Base-by-base conservation (phyloP, 2,329 filamentous ascomycete genomes). In the Sphaerulina vaccinii region DNA sequence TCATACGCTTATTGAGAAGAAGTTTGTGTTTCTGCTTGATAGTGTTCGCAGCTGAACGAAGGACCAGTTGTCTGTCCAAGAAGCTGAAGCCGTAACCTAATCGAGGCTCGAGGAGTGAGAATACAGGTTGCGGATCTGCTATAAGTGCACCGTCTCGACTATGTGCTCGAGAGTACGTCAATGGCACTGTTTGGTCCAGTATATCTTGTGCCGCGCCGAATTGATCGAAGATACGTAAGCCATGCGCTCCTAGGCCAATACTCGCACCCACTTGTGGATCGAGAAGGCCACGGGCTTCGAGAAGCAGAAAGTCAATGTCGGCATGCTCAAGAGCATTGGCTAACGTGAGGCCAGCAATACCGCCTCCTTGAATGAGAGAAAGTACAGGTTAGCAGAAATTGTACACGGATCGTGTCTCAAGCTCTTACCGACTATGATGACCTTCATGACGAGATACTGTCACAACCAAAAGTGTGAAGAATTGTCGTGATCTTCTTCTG, bases 181-280 rank as follows among this genome's bases (percentile, higher is more conserved):
- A 41, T 4, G 56, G 47, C 5, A 38, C 45, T 5, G 54, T 54
- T 9, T 49, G 27, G 33, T 56, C 56, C 11, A 56, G 45, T 23
- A 56, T 54, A 5, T 51, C 56, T 46, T 58, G 47, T 11, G 44
- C 54, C 13, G 56, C 56, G 1, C 75, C 78, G 0, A 82, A 60
- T 60, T 82, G 79, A 44, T 80, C 78, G 0, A 80, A 60, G 5
- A 81, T 73, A 0, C 73, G 68, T 3, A 64, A 51, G 0, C 74
- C 74, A 15, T 75, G 68, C 0, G 78, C 67, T 0, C 70, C 54
- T 0, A 81, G 56, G 1, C 69, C 75, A 22, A 82, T 76, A 3
- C 70, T 73, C 0, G 77, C 77, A 0, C 79, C 79, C 0, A 74
- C 64, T 16, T 72, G 65, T 0, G 78, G 76, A 0, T 72, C 71